These are phyloP conservation scores for Collybiopsis confluens DNA, from an alignment of 768 basidiomycete species.

Conservation along the genomic window DNA sequence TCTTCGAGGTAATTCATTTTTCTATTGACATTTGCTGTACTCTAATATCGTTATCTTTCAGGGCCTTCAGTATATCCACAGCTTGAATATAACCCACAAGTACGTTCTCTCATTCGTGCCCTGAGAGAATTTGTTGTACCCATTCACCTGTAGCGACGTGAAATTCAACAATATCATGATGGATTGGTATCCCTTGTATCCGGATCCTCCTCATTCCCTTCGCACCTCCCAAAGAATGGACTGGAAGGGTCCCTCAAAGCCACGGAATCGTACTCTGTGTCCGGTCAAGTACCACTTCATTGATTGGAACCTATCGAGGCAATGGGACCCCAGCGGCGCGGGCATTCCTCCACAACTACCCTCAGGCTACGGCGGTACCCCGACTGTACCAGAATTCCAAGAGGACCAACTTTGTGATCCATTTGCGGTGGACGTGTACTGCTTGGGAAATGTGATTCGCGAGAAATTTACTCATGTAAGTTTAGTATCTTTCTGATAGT, in stretches of 20 bases:
- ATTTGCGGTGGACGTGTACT: too few relatives aligned
- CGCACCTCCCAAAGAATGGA: background rate
- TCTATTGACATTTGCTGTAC: constrained; percentile 23
- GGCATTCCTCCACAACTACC: too few relatives aligned
- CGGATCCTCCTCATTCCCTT: background rate
- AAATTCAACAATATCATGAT: constrained; percentile 5
- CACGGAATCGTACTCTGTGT: constrained; percentile 22
- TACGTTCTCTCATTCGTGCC: constrained; percentile 9
- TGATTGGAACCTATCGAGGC: constrained; percentile 34
- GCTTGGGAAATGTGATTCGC: too few relatives aligned
- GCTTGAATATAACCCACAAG: constrained; percentile 22
- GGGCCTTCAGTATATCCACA: constrained; percentile 23
- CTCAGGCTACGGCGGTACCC: too few relatives aligned
- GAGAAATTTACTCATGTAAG: too few relatives aligned
- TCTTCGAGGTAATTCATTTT: constrained; percentile 23
- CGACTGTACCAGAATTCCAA: too few relatives aligned
- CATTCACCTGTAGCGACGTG: background rate
- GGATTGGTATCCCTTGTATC: background rate
- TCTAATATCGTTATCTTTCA: constrained; percentile 17
- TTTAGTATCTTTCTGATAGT: too few relatives aligned
- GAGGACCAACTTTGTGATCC: too few relatives aligned
- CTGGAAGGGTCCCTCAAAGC: constrained; percentile 2
- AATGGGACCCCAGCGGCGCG: too few relatives aligned
- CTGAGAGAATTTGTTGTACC: constrained; percentile 8
- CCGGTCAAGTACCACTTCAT: constrained; percentile 32